These are phyloP conservation scores for Kwoniella bestiolae DNA, from an alignment of 768 basidiomycete genomes.

Conservation along the genomic window DNA sequence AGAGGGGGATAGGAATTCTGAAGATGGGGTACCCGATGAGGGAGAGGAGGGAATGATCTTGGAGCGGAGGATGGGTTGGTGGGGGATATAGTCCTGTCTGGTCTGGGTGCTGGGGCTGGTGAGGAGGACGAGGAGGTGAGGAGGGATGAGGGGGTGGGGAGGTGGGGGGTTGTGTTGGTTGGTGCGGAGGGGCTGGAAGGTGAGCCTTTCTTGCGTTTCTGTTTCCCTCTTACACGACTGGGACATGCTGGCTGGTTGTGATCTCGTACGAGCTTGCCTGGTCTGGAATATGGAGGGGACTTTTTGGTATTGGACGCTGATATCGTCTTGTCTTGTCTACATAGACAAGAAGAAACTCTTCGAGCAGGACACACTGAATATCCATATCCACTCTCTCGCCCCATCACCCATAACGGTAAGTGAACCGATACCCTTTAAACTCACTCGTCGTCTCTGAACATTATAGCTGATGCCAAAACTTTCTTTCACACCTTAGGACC, in stretches of 20 bases:
- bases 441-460: neutral
- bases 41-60: slow-evolving; percentile 32
- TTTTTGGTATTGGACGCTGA: too few relatives aligned
- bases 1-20: slow-evolving; percentile 48
- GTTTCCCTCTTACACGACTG: too few relatives aligned
- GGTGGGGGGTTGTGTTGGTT: slow-evolving; percentile 46
- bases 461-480: neutral
- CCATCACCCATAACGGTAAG: slow-evolving; percentile 41
- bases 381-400: slow-evolving; percentile 48
- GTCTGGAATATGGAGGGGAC: too few relatives aligned
- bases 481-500: slow-evolving; percentile 32
- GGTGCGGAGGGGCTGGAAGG: slow-evolving; percentile 35
- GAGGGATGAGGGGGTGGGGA: slow-evolving; percentile 18
- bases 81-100: neutral
- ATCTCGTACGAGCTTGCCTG: too few relatives aligned
- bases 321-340: neutral
- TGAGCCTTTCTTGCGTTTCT: slow-evolving; percentile 17
- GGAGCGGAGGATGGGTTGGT: slow-evolving; percentile 17
- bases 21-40: slow-evolving; percentile 24
- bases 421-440: neutral
- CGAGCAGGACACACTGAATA: slow-evolving; percentile 28
- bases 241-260: neutral
- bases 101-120: slow-evolving; percentile 10
- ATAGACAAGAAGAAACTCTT: slow-evolving; percentile 43
- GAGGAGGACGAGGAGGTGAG: slow-evolving; percentile 21